Conservation (phyloP, 768 basidiomycete genomes). For the Kwoniella heveanensis region DNA sequence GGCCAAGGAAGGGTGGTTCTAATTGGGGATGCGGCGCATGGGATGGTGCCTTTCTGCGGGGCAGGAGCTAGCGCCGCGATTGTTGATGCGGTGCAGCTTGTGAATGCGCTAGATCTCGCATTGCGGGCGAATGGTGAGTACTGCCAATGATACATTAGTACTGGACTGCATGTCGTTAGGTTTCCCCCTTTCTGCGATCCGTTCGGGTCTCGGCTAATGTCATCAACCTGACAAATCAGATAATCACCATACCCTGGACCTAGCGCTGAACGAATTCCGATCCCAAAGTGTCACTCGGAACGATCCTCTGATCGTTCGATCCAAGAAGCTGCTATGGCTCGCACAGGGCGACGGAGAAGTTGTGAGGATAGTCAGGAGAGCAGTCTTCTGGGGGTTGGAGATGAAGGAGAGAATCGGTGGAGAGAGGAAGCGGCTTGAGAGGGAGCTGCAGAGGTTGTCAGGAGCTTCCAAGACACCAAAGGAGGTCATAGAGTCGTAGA, state of each 20-base stretch:
- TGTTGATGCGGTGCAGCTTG: constrained; percentile 26
- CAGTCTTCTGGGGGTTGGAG: constrained; percentile 22
- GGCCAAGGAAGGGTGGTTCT: constrained; percentile 28
- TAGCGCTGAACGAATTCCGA: constrained; percentile 6
- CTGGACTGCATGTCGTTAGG: too few relatives aligned
- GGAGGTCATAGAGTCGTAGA: too few relatives aligned
- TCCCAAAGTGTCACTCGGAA: constrained; percentile 10
- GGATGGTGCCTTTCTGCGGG: constrained; percentile 32
- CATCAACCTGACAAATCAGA: neutral
- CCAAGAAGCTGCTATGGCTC: constrained; percentile 25
- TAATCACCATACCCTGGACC: constrained; percentile 10
- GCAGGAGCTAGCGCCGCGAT: constrained; percentile 33
- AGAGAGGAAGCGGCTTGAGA: constrained; percentile 1
- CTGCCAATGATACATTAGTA: too few relatives aligned
- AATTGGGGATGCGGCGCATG: constrained; percentile 36
- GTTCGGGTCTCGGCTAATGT: too few relatives aligned
- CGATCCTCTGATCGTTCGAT: constrained; percentile 21
- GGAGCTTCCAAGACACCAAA: too few relatives aligned
- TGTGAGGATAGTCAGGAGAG: constrained; percentile 1
- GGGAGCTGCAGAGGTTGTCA: too few relatives aligned
- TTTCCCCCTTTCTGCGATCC: too few relatives aligned
- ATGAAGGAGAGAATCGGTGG: constrained; percentile 5
- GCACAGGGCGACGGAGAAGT: constrained; percentile 23
- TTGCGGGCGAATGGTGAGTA: neutral
- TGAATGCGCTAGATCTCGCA: constrained; percentile 8